Evolutionary conservation across 1,139 yeast species (phyloP).

Genomic region (Blastobotrys petasosporus): DNA sequence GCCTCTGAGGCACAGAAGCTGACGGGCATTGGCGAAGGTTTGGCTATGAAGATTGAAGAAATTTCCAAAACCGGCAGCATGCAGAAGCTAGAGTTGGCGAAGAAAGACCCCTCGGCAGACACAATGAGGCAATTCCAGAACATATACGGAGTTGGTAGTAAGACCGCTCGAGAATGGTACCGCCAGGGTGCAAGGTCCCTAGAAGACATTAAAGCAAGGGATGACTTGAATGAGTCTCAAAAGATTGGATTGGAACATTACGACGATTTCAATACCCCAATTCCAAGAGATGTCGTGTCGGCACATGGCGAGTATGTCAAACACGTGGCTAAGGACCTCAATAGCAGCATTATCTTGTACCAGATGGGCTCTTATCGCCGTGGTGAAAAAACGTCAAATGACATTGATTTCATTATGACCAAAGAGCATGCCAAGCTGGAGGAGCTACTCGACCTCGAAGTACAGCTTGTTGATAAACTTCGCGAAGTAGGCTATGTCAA

Average conservation of each 20-base stretch:
- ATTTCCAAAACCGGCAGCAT: conserved; percentile 39
- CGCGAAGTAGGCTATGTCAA: conserved; percentile 30
- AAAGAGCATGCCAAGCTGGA: conserved; percentile 20
- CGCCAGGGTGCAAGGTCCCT: conserved; percentile 38
- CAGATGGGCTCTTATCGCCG: conserved; percentile 53
- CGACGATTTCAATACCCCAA: conserved; percentile 44
- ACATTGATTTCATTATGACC: conserved; percentile 48
- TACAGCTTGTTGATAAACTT: conserved; percentile 27
- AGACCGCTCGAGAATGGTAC: conserved; percentile 41
- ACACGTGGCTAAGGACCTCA: conserved; percentile 32
- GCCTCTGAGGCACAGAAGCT: conserved; percentile 38
- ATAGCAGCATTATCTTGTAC: conserved; percentile 33
- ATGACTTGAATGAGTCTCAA: conserved; percentile 35
- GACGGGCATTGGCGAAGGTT: conserved; percentile 41
- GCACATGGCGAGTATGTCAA: conserved; percentile 38
- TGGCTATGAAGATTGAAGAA: conserved; percentile 45
- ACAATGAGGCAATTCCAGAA: conserved; percentile 36
- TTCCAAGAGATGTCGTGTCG: conserved; percentile 43
- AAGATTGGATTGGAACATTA: conserved; percentile 43
- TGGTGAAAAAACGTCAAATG: conserved; percentile 44
- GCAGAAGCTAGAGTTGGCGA: conserved; percentile 32
- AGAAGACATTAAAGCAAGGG: conserved; percentile 34
- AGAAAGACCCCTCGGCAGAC: conserved; percentile 26
- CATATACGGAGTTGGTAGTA: conserved; percentile 50
- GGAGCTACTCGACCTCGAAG: conserved; percentile 30